phyloP scores from a whole-genome alignment of 2,329 filamentous ascomycete genomes.

The Epichloe elymi region DNA sequence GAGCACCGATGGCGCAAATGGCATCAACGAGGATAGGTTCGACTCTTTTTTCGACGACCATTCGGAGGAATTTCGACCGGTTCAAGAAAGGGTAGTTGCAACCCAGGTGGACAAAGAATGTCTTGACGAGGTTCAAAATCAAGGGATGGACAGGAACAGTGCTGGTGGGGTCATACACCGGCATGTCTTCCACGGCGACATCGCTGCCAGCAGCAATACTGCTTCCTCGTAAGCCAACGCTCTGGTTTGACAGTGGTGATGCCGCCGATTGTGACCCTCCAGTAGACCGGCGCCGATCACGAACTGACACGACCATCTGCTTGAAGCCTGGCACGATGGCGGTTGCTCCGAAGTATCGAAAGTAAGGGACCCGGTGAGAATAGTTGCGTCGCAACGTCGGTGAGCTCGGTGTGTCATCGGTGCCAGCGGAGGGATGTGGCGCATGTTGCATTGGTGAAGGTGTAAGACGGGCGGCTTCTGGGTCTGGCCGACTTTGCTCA shows the following conservation, averaged over 20 bases:
- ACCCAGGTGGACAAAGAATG: constrained; percentile 70
- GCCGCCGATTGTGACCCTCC: constrained; percentile 42
- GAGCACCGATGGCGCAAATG: constrained; percentile 67
- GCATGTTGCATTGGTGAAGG: constrained; percentile 8
- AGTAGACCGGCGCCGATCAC: constrained; percentile 48
- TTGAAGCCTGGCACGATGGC: constrained; percentile 88
- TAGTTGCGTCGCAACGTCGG: constrained; percentile 36
- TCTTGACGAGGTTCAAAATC: constrained; percentile 63
- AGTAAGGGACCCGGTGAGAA: constrained; percentile 67
- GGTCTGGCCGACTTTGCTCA: not conserved
- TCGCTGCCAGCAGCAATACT: constrained; percentile 30
- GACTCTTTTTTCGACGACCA: constrained; percentile 61
- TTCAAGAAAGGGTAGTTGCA: constrained; percentile 79
- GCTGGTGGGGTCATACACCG: constrained; percentile 66
- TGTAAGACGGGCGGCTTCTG: not conserved
- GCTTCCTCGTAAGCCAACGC: constrained; percentile 22
- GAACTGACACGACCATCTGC: constrained; percentile 74
- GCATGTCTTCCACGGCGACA: constrained; percentile 40
- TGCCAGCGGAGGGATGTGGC: constrained; percentile 4
- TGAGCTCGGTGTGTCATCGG: constrained; percentile 21
- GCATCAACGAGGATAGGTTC: constrained; percentile 80
- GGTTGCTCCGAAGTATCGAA: constrained; percentile 80
- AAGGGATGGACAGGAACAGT: constrained; percentile 57
- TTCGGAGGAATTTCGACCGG: constrained; percentile 56
- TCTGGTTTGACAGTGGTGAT: constrained; percentile 32